Percentiles rank a stretch among this genome's conserved stretches.
These are phyloP conservation scores for Ogataea salicorniae DNA, from an alignment of 805 yeast genomes.

Conservation along the genomic window DNA sequence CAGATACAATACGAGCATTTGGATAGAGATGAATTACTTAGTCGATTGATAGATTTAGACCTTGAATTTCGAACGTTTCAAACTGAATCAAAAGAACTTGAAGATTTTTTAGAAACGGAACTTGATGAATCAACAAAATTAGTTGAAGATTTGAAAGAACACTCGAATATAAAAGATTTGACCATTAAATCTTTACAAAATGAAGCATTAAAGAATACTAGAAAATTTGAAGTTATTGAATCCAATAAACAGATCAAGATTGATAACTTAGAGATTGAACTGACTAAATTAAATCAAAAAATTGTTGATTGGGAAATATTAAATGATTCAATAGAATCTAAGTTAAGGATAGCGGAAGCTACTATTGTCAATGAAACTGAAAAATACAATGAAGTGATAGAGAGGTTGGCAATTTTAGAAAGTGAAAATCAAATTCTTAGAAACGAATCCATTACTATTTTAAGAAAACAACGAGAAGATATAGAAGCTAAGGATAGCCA, in stretches of 20 bases:
- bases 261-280: slow-evolving; percentile 4
- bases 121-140: slow-evolving; percentile 6
- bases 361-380: slow-evolving; percentile 8
- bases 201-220: slow-evolving; percentile 5
- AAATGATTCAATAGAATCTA: slow-evolving; percentile 23
- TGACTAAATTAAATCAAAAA: slow-evolving; percentile 6
- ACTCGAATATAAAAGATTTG: not conserved
- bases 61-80: slow-evolving; percentile 17
- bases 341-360: slow-evolving; percentile 13
- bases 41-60: slow-evolving; percentile 16
- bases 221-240: slow-evolving; percentile 6
- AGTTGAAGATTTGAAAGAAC: slow-evolving; percentile 1
- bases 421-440: slow-evolving; percentile 10
- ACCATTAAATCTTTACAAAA: not conserved
- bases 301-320: slow-evolving; percentile 21
- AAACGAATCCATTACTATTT: not conserved
- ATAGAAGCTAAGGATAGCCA: slow-evolving; percentile 4
- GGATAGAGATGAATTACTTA: slow-evolving; percentile 10
- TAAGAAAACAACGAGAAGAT: not conserved
- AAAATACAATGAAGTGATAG: slow-evolving; percentile 16
- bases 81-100: slow-evolving; percentile 22
- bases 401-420: slow-evolving; percentile 22
- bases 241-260: not conserved
- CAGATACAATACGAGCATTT: slow-evolving; percentile 4
- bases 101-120: slow-evolving; percentile 22